Percentiles rank a stretch among this genome's conserved stretches.
These are phyloP conservation scores for Fraxinus velutina DNA, from an alignment of 305 asterid species.

Conservation along the genomic window DNA sequence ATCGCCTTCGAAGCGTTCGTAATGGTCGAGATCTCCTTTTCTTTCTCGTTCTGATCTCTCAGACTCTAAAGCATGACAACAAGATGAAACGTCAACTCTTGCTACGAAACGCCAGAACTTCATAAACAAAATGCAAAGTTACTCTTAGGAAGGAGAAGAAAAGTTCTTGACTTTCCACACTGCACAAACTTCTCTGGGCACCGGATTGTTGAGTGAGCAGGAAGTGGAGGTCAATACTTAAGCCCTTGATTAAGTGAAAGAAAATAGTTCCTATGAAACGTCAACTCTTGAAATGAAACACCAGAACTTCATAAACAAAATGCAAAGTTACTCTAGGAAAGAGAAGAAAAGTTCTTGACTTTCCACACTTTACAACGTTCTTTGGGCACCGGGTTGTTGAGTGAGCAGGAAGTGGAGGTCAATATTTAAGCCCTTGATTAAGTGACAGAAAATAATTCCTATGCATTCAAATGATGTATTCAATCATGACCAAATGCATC, in stretches of 20 bases:
- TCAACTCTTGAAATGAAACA: not conserved
- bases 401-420: not conserved
- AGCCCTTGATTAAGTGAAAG: not conserved
- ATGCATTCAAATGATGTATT: not conserved
- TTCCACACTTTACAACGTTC: slow-evolving; percentile 16
- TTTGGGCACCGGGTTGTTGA: not conserved
- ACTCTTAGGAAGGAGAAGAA: slow-evolving; percentile 8
- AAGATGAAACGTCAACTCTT: slow-evolving; percentile 17
- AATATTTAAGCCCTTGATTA: slow-evolving; percentile 4
- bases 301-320: slow-evolving; percentile 12
- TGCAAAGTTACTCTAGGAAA: slow-evolving; percentile 1
- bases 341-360: slow-evolving; percentile 8
- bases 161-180: slow-evolving; percentile 9
- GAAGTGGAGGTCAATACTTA: slow-evolving; percentile 8
- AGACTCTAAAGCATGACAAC: slow-evolving; percentile 51
- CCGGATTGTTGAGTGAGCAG: not conserved
- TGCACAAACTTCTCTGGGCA: slow-evolving; percentile 8
- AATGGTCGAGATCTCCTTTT: slow-evolving; percentile 97
- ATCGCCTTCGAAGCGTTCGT: slow-evolving; percentile 95
- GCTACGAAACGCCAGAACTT: not conserved
- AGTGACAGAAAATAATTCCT: slow-evolving; percentile 10
- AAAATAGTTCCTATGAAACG: slow-evolving; percentile 1
- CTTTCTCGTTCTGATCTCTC: slow-evolving; percentile 97
- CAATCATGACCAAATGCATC: not conserved
- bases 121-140: slow-evolving; percentile 14